phyloP scores from a whole-genome alignment of 495 filamentous ascomycete genomes.

The Aspergillus leporis region DNA sequence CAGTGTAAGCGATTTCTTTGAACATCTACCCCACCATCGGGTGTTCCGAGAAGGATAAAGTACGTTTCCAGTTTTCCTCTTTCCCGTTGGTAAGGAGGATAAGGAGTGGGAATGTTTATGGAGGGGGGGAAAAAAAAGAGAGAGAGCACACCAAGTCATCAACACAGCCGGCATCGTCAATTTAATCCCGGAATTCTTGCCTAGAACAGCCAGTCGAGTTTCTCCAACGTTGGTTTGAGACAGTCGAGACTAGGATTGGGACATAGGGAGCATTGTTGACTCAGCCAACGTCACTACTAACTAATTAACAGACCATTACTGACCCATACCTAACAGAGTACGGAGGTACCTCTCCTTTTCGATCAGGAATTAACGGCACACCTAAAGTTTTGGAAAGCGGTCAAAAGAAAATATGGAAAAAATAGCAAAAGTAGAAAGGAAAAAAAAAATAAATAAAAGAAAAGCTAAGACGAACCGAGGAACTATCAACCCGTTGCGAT shows the following conservation, averaged over 20 bases:
- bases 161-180: neutral
- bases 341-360: neutral
- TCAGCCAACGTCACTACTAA: slow-evolving; percentile 3
- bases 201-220: neutral
- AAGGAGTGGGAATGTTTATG: neutral
- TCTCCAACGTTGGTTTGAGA: slow-evolving; percentile 2
- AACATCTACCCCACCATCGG: neutral
- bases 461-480: neutral
- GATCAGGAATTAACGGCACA: slow-evolving; percentile 4
- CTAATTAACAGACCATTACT: neutral
- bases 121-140: neutral
- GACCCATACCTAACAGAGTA: neutral
- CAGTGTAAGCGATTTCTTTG: neutral
- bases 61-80: neutral
- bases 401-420: neutral
- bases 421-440: neutral
- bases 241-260: neutral
- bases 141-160: neutral
- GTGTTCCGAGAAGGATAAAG: neutral
- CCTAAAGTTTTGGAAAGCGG: neutral
- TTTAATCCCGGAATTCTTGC: slow-evolving; percentile 2
- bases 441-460: neutral
- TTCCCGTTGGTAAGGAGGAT: neutral
- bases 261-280: neutral
- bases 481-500: neutral